Percentiles rank a stretch among this genome's conserved stretches.
Conservation (phyloP, 192 early-diverging fungal species). For the Dissophora globulifera region DNA sequence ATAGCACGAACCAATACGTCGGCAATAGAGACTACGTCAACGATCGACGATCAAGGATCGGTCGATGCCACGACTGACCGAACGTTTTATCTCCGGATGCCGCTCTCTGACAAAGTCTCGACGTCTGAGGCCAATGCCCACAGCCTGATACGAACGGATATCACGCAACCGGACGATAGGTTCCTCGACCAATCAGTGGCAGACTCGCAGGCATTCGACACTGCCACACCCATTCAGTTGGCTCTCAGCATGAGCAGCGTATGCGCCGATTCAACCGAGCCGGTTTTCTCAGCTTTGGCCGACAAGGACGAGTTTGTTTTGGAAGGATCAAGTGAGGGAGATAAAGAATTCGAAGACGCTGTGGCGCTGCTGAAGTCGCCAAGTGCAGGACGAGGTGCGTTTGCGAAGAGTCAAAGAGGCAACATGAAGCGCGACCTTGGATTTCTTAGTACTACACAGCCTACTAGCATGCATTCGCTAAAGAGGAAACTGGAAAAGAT, state of each 20-base stretch:
- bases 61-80: neutral
- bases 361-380: constrained; percentile 39
- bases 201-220: constrained; percentile 1
- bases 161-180: constrained; percentile 35
- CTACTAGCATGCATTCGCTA: neutral
- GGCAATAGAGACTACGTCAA: neutral
- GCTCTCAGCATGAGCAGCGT: constrained; percentile 1
- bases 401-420: constrained; percentile 10
- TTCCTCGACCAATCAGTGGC: constrained; percentile 18
- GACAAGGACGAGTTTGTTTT: neutral
- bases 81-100: neutral
- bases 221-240: constrained; percentile 11
- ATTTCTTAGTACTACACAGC: no score
- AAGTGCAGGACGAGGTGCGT: constrained; percentile 30
- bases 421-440: neutral
- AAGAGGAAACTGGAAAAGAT: constrained; percentile 30
- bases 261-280: neutral
- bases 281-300: neutral
- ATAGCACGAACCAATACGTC: no score
- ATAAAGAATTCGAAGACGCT: constrained; percentile 18
- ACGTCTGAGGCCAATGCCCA: neutral
- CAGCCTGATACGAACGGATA: constrained; percentile 32
- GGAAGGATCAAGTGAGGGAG: constrained; percentile 18
- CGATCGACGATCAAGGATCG: neutral
- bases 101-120: constrained; percentile 4